Percentiles rank a stretch among this genome's conserved stretches.
Conservation (phyloP, 768 basidiomycete genomes). For the Candolleomyces eurysporus region DNA sequence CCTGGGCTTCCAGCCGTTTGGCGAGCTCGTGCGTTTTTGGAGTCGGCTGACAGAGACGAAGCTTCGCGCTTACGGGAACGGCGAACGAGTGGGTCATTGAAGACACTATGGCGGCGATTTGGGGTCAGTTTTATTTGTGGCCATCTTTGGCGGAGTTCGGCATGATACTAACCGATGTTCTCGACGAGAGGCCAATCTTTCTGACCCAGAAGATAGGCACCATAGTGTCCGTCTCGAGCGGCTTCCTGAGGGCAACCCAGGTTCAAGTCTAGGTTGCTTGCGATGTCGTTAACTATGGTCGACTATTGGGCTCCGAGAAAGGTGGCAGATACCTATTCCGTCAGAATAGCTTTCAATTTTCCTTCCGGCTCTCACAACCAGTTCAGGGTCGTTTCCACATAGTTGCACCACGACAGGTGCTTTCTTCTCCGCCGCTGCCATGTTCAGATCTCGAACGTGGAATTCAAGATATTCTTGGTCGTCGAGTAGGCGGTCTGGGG, state of each 20-base stretch:
- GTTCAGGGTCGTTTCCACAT: slow-evolving; percentile 67
- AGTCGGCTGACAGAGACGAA: slow-evolving; percentile 55
- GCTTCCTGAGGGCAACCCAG: slow-evolving; percentile 77
- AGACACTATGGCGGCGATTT: slow-evolving; percentile 44
- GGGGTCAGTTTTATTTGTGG: not conserved
- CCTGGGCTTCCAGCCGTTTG: slow-evolving; percentile 56
- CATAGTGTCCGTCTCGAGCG: slow-evolving; percentile 65
- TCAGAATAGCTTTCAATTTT: slow-evolving; percentile 61
- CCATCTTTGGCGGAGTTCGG: no score
- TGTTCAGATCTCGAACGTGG: slow-evolving; percentile 54
- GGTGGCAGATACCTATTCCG: slow-evolving; percentile 55
- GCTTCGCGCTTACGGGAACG: slow-evolving; percentile 65
- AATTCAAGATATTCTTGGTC: slow-evolving; percentile 65
- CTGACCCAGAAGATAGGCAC: slow-evolving; percentile 72
- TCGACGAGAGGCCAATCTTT: slow-evolving; percentile 72
- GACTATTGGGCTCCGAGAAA: not conserved
- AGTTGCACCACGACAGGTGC: slow-evolving; percentile 69
- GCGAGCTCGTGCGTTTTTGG: slow-evolving; percentile 56
- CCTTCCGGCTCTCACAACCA: slow-evolving; percentile 56
- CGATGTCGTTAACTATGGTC: slow-evolving; percentile 2
- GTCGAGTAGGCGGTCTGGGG: slow-evolving; percentile 56
- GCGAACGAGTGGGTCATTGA: slow-evolving; percentile 60
- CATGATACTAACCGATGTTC: slow-evolving; percentile 50
- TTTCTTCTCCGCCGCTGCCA: slow-evolving; percentile 22
- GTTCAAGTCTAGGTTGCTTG: slow-evolving; percentile 59